Evolutionary conservation across 441 rosid genomes (phyloP).

Genomic region (Erysimum cheiri): DNA sequence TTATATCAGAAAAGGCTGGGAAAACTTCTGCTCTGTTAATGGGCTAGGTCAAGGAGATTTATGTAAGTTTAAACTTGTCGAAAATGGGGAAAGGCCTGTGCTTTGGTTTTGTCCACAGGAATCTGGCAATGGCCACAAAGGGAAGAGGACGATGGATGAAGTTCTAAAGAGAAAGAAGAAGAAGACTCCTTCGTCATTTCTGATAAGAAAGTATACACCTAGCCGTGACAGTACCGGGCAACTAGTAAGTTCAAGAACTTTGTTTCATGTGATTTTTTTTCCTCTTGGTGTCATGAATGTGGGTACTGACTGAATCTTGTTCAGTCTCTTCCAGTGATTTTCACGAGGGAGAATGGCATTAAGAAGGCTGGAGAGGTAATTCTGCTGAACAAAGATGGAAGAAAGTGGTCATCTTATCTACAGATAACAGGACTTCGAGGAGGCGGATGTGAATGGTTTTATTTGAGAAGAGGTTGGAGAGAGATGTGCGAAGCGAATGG

Average conservation of each 20-base stretch:
- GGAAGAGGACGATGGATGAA: conserved; percentile 9
- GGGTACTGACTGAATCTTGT: conserved; percentile 17
- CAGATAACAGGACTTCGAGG: conserved; percentile 13
- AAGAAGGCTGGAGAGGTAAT: conserved; percentile 24
- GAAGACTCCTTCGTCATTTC: background rate
- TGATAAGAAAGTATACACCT: conserved; percentile 19
- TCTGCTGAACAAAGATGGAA: conserved; percentile 35
- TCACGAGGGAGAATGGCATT: conserved; percentile 28
- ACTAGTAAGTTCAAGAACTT: conserved; percentile 35
- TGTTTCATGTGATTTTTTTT: background rate
- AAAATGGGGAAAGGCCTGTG: conserved; percentile 28
- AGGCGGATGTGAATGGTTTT: conserved; percentile 28
- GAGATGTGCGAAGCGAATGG: conserved; percentile 43
- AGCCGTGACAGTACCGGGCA: conserved; percentile 28
- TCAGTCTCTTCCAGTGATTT: conserved; percentile 36
- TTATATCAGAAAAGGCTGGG: conserved; percentile 43
- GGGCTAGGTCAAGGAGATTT: conserved; percentile 18
- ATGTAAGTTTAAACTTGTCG: conserved; percentile 29
- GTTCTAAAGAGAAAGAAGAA: conserved; percentile 21
- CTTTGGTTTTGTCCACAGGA: conserved; percentile 34
- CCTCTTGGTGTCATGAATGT: background rate
- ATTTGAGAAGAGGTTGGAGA: conserved; percentile 44
- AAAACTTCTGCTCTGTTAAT: conserved; percentile 29
- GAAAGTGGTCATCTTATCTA: conserved; percentile 37
- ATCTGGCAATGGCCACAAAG: conserved; percentile 6